Evolutionary conservation across 805 yeast genomes (phyloP).

Genomic region (Blastobotrys mokoenaii): DNA sequence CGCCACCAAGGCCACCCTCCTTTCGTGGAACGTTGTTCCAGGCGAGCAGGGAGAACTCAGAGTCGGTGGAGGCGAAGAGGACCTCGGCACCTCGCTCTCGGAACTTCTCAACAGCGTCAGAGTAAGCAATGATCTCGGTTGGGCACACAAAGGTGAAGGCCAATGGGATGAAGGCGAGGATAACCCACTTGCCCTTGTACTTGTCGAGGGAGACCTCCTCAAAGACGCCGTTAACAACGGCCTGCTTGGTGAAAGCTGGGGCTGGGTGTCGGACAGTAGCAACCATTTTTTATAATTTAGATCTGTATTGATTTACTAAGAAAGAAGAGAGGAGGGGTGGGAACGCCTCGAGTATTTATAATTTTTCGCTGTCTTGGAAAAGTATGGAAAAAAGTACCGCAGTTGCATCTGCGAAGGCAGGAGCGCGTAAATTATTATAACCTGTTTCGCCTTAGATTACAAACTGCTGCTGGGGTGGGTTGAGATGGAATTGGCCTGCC

Average conservation of each 20-base stretch:
- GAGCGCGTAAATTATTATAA: no score
- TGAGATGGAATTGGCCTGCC: no score
- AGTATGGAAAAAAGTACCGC: no score
- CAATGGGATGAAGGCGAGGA: conserved; percentile 94
- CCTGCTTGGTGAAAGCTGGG: conserved; percentile 92
- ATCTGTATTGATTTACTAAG: not conserved
- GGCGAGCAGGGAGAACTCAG: conserved; percentile 94
- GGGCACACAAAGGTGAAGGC: conserved; percentile 99
- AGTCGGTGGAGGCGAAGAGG: conserved; percentile 95
- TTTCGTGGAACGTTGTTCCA: conserved; percentile 96
- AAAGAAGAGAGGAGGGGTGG: not conserved
- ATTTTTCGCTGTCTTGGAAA: no score
- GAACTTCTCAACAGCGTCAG: conserved; percentile 89
- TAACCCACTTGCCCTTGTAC: conserved; percentile 97
- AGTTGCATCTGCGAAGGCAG: no score
- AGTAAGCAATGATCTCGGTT: conserved; percentile 97
- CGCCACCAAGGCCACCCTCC: conserved; percentile 97
- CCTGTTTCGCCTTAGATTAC: no score
- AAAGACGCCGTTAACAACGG: conserved; percentile 92
- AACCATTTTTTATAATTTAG: conserved; percentile 49
- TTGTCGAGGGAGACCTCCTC: conserved; percentile 92
- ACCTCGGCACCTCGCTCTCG: conserved; percentile 79
- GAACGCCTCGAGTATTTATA: no score
- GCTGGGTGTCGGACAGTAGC: conserved; percentile 92
- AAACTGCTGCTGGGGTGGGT: no score